Evolutionary conservation across 1,284 basidiomycete genomes (phyloP), one percentile per base, ranked within the genome.

Genomic region (Ceratobasidium sp.): DNA sequence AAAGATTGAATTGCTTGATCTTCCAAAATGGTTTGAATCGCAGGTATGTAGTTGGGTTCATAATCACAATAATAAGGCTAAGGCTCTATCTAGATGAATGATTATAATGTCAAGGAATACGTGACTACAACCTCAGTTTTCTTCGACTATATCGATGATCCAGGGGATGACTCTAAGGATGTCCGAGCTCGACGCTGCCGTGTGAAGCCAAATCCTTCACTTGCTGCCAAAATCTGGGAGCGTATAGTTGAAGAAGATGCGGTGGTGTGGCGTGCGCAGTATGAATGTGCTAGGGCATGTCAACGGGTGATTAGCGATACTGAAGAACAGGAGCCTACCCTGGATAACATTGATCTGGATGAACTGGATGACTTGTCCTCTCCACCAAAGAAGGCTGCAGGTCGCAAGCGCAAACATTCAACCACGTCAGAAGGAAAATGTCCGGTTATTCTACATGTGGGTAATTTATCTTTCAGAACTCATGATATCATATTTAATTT

Each of bases 121-220:
- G 16, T 23, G 21, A 41, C 41, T 13, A 43, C 38, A 7, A 9
- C 35, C n/a, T 41, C 57, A 38, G 57, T 59, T 21, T 7, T 26
- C 8, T 26, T 59, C 13, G 57, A 59, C 9, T 43, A 41, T 6
- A 44, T 59, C 26, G 57, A 59, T 16, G 9, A 43, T n/a, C 35
- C 57, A 38, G 57, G n/a, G 4, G 57, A 59, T 43, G 57, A 59
- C 4, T 43, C 57, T 13, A 44, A 59, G 38, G 57, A 59, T 44
- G 35, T 59, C 8, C 38, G 38, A 11, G 57, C 57, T n/a, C 11
- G 21, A 9, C 4, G 57, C 9, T 59, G 41, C 38, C 23, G 8
- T 1, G 2, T 44, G 11, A 18, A 59, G 28, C 21, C 11, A 26
- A 4, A 13, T 5, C 7, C 35, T 18, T 26, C n/a, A 14, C 9